phyloP scores from a whole-genome alignment of 805 yeast genomes.

The Kodamaea fukazawae region DNA sequence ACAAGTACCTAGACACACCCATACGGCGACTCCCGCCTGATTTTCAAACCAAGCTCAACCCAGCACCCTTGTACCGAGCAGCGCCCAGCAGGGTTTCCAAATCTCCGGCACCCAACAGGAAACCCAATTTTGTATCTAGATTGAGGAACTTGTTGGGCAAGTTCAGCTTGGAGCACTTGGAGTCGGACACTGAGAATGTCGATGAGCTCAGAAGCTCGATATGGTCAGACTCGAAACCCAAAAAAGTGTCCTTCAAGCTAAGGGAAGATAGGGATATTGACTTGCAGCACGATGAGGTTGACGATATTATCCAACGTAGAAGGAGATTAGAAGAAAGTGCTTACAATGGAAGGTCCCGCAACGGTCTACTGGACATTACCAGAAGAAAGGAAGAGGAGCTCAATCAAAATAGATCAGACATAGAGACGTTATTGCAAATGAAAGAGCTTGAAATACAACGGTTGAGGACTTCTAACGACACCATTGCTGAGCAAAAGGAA shows the following conservation, averaged over 20 bases:
- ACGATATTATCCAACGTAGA: constrained; percentile 12
- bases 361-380: no score
- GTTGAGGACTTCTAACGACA: constrained; percentile 1
- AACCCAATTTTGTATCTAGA: constrained; percentile 9
- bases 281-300: constrained; percentile 14
- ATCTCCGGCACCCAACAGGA: background rate
- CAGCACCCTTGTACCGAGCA: constrained; percentile 1
- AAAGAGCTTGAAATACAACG: background rate
- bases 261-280: constrained; percentile 7
- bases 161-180: constrained; percentile 14
- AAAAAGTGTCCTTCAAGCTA: constrained; percentile 16
- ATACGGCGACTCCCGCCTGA: constrained; percentile 6
- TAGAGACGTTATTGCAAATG: background rate
- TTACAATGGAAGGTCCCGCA: no score
- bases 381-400: no score
- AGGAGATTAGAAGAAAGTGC: background rate
- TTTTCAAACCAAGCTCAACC: background rate
- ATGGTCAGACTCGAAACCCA: constrained; percentile 9
- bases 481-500: background rate
- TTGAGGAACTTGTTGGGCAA: constrained; percentile 14
- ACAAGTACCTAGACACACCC: constrained; percentile 9
- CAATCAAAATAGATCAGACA: no score
- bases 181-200: constrained; percentile 15
- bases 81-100: constrained; percentile 3
- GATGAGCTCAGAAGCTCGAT: constrained; percentile 16